Conservation (phyloP, 1,139 yeast genomes). For the Lodderomyces metapsilosis region DNA sequence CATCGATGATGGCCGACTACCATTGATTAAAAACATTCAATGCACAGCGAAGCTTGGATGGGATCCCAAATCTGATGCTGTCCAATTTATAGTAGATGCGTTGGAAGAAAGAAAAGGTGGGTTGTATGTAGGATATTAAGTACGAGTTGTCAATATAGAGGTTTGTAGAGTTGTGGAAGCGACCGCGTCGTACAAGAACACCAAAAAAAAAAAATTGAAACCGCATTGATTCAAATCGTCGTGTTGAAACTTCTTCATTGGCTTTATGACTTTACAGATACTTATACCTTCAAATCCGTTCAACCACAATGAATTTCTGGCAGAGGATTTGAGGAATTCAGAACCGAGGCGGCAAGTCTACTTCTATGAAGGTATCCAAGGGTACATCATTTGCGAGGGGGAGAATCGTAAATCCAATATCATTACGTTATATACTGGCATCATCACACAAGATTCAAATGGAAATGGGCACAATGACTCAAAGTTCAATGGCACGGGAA, state of each 20-base stretch:
- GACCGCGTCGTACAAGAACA: no score
- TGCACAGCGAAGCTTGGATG: constrained; percentile 83
- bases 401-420: constrained; percentile 7
- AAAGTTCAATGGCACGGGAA: background rate
- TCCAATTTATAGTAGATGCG: constrained; percentile 40
- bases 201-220: no score
- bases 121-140: constrained; percentile 42
- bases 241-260: no score
- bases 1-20: constrained; percentile 72
- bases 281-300: constrained; percentile 10
- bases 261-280: constrained; percentile 13
- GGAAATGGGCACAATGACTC: constrained; percentile 11
- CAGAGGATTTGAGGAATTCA: constrained; percentile 3
- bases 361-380: constrained; percentile 41
- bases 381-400: constrained; percentile 25
- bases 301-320: constrained; percentile 3
- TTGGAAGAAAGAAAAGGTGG: constrained; percentile 46
- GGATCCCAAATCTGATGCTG: constrained; percentile 74
- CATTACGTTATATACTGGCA: constrained; percentile 26
- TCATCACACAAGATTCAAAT: constrained; percentile 25
- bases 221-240: no score
- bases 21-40: constrained; percentile 58
- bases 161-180: no score
- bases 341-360: constrained; percentile 19
- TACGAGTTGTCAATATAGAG: no score